These are phyloP conservation scores for Heliosperma pusillum DNA, from an alignment of 148 eudicot genomes.

Conservation along the genomic window DNA sequence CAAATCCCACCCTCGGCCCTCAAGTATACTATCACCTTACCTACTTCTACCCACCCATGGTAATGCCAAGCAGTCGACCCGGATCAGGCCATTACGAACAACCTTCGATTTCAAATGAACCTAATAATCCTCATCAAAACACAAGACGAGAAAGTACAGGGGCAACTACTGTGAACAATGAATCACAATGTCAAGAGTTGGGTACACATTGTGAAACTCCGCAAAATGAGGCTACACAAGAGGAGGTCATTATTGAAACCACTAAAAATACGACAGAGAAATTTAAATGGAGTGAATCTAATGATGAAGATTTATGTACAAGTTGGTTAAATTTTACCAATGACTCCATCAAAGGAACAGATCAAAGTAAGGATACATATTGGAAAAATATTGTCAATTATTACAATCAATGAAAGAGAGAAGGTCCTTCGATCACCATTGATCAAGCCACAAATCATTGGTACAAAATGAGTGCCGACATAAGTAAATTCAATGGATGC, in stretches of 20 bases:
- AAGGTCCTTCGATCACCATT: not conserved
- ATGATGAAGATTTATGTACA: not conserved
- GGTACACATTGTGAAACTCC: not conserved
- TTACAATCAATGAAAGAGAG: slow-evolving; percentile 4
- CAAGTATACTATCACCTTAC: too few species aligned
- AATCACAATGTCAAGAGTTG: not conserved
- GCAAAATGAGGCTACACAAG: not conserved
- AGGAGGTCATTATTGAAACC: not conserved
- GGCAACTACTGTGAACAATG: not conserved
- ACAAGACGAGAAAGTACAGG: not conserved
- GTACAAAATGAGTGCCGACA: too few species aligned
- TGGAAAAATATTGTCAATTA: slow-evolving; percentile 16
- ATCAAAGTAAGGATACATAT: not conserved
- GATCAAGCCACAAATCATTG: not conserved
- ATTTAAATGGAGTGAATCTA: not conserved
- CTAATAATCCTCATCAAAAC: not conserved
- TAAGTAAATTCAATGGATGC: too few species aligned
- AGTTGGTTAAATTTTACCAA: not conserved
- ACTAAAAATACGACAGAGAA: not conserved
- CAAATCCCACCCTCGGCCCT: too few species aligned
- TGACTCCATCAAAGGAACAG: not conserved
- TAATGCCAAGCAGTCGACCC: too few species aligned
- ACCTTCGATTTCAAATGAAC: not conserved
- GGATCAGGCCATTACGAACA: not conserved
- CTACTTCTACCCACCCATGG: too few species aligned